Percentiles rank a stretch among this genome's conserved stretches.
Conservation (phyloP, 2,329 filamentous ascomycete species). For the Talaromyces marneffei region DNA sequence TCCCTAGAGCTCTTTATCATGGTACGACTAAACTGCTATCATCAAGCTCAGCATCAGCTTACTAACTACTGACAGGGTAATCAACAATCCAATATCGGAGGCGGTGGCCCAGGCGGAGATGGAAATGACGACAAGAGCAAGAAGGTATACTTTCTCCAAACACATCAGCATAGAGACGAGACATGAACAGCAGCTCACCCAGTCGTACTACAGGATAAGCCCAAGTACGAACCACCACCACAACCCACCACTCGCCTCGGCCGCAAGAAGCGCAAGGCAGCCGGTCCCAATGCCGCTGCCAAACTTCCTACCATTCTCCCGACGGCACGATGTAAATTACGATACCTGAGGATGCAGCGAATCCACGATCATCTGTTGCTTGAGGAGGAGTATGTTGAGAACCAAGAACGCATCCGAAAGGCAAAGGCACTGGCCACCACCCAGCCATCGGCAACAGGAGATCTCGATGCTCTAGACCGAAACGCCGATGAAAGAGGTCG, state of each 20-base stretch:
- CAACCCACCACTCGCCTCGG: constrained; percentile 94
- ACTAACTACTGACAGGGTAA: constrained; percentile 36
- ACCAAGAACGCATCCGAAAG: constrained; percentile 92
- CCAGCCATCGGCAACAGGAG: constrained; percentile 53
- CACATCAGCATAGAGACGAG: constrained; percentile 1
- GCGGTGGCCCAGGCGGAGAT: constrained; percentile 60
- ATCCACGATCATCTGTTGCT: constrained; percentile 95
- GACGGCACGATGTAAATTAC: constrained; percentile 93
- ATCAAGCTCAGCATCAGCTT: constrained; percentile 1
- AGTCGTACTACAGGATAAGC: constrained; percentile 70
- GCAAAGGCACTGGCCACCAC: constrained; percentile 66
- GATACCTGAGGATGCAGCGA: constrained; percentile 95
- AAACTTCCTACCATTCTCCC: constrained; percentile 94
- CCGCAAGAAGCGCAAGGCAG: constrained; percentile 96
- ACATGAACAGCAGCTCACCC: neutral
- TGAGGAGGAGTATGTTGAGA: constrained; percentile 98
- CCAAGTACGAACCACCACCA: constrained; percentile 98
- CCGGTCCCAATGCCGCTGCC: constrained; percentile 85
- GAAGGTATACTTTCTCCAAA: constrained; percentile 60
- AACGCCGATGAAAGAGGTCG: constrained; percentile 91
- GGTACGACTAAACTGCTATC: constrained; percentile 3
- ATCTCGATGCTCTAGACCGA: constrained; percentile 73
- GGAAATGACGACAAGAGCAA: constrained; percentile 85
- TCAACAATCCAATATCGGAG: constrained; percentile 74
- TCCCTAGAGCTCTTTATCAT: constrained; percentile 12